Evolutionary conservation across 2,329 filamentous ascomycete genomes (phyloP).

Genomic region (Cordyceps fumosorosea): DNA sequence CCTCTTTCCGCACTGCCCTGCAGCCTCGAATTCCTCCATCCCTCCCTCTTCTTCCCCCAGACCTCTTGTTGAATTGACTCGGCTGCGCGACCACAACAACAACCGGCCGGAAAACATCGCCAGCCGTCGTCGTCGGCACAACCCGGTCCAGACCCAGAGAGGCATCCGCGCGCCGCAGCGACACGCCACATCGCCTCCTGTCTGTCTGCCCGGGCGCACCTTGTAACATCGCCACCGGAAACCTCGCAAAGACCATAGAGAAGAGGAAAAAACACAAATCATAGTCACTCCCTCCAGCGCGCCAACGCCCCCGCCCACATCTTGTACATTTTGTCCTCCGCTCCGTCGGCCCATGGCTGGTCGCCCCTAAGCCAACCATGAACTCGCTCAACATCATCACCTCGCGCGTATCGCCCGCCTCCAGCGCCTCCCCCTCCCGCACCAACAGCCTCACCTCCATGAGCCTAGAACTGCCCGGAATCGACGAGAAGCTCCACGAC

Average conservation of each 20-base stretch:
- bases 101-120: background rate
- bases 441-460: slow-evolving; percentile 55
- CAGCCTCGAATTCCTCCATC: background rate
- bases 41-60: background rate
- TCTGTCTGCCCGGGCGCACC: background rate
- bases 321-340: background rate
- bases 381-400: slow-evolving; percentile 96
- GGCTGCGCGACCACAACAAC: background rate
- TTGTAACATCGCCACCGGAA: background rate
- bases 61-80: slow-evolving; percentile 1
- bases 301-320: background rate
- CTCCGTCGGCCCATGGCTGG: slow-evolving; percentile 44
- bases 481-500: slow-evolving; percentile 31
- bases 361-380: slow-evolving; percentile 58
- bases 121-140: slow-evolving; percentile 6
- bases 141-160: slow-evolving; percentile 4
- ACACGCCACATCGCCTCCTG: background rate
- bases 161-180: slow-evolving; percentile 11
- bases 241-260: background rate
- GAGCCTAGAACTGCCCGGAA: slow-evolving; percentile 39
- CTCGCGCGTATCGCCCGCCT: slow-evolving; percentile 64
- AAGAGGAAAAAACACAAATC: background rate
- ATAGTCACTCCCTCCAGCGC: background rate
- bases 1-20: background rate
- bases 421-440: slow-evolving; percentile 50